Conservation (phyloP, 352 stramenopile genomes). For the Globisporangium takayamanum region DNA sequence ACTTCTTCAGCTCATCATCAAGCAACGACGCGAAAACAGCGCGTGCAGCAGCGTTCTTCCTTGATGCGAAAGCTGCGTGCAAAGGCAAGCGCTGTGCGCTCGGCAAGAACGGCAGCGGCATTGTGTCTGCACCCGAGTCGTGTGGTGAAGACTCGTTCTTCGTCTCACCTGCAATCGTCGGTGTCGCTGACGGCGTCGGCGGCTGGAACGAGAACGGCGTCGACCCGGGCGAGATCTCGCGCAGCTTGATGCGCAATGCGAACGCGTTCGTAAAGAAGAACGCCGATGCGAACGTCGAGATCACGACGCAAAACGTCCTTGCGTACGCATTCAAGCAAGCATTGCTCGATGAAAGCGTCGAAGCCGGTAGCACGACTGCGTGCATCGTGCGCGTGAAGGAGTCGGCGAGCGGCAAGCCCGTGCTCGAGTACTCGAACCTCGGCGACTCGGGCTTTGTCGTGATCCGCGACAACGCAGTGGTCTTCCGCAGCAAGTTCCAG, state of each 20-base stretch:
- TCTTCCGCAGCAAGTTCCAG: slow-evolving; percentile 77
- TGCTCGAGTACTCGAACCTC: slow-evolving; percentile 79
- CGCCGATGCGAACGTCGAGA: slow-evolving; percentile 17
- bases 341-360: slow-evolving; percentile 56
- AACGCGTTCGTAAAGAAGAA: slow-evolving; percentile 36
- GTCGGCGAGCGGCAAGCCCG: slow-evolving; percentile 26
- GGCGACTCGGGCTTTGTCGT: slow-evolving; percentile 72
- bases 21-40: slow-evolving; percentile 7
- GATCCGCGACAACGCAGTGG: slow-evolving; percentile 50
- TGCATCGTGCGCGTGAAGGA: slow-evolving; percentile 67
- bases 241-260: slow-evolving; percentile 68
- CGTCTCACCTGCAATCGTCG: slow-evolving; percentile 49
- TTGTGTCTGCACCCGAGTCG: slow-evolving; percentile 34
- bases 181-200: slow-evolving; percentile 67
- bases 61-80: slow-evolving; percentile 65
- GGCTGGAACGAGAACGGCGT: slow-evolving; percentile 82
- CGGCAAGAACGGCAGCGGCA: slow-evolving; percentile 36
- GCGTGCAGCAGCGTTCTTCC: slow-evolving; percentile 46
- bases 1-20: slow-evolving; percentile 9
- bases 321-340: slow-evolving; percentile 51
- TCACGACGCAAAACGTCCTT: slow-evolving; percentile 52
- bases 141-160: slow-evolving; percentile 81
- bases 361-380: slow-evolving; percentile 69
- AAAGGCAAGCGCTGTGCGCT: slow-evolving; percentile 62
- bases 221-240: slow-evolving; percentile 69